Conservation (phyloP, 805 yeast genomes). For the Naumovozyma baii region DNA sequence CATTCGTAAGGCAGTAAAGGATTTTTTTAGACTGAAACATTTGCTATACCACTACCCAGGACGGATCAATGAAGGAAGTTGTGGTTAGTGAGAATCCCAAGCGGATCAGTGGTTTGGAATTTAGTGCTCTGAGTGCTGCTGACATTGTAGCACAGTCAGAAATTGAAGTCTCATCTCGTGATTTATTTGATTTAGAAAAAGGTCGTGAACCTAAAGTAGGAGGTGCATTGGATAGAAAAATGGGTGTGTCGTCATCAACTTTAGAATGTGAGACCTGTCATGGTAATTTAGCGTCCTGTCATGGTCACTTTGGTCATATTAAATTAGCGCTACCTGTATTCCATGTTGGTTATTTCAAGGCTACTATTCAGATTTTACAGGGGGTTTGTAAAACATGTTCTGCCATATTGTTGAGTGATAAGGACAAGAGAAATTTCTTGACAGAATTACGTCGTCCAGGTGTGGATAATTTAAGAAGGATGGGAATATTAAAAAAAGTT, state of each 20-base stretch:
- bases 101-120: constrained; percentile 80
- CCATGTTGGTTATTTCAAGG: constrained; percentile 94
- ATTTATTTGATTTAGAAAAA: constrained; percentile 80
- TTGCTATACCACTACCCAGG: neutral
- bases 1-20: no score
- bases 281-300: constrained; percentile 87
- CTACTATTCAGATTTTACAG: constrained; percentile 79
- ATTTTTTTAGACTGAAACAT: no score
- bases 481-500: constrained; percentile 75
- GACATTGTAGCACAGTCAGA: constrained; percentile 91
- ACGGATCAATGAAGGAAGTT: constrained; percentile 31
- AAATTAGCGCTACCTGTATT: constrained; percentile 90
- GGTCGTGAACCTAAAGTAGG: constrained; percentile 72
- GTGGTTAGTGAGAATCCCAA: constrained; percentile 74
- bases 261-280: constrained; percentile 84
- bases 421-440: constrained; percentile 55
- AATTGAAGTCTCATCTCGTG: constrained; percentile 86
- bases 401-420: constrained; percentile 62
- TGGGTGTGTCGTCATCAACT: constrained; percentile 91
- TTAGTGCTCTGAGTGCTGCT: constrained; percentile 84
- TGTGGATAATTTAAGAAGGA: constrained; percentile 81
- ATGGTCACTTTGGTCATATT: constrained; percentile 97
- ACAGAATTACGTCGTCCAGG: constrained; percentile 80
- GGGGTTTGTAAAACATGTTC: constrained; percentile 88
- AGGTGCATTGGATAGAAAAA: constrained; percentile 85